Base-by-base conservation (phyloP, 495 filamentous ascomycete genomes). In the Endocarpon pusillum region DNA sequence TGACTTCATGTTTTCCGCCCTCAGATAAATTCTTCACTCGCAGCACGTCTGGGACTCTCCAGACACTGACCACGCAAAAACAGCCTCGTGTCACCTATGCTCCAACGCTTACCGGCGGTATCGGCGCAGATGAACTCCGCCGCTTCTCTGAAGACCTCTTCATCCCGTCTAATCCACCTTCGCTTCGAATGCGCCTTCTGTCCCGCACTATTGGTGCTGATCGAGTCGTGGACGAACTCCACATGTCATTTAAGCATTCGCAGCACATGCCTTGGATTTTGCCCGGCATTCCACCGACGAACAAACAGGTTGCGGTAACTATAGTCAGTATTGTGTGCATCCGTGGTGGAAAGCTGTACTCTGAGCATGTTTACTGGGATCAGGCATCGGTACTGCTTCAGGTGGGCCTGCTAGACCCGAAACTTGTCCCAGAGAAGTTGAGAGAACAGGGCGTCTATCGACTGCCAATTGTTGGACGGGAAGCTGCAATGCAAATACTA, bases 351-450 rank as follows among this genome's bases (percentile, higher is more conserved):
- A 70, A 71, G 32, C 58, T 93, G 3, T 83, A 73, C 46, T 73
- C 79, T 34, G 84, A 94, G 52, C 76, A 87, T 42, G 73, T 86
- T 12, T 77, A 79, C 41, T 94, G 83, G 83, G 85, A 92, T 46
- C 83, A 92, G 49, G 81, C 78, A 1, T 75, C 70, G 10, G 76
- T 87, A 2, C 54, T 94, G 0, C 64, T 76, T 12, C 84, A 92
- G 53, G 54, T 82, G 0, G 82, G 82, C 0, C 48, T 91, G 31
- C 47, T 93, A 24, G 70, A 82, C 62, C 75, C 46, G 42, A 58
- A 64, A 1, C 36, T 46, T 17, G 53, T 61, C 16, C 14, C 7
- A 17, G 19, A 31, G 28, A 17, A 31, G 28, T 31, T n/a, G 28
- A 5, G 12, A 17, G 28, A 31, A 17, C 55, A 64, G 22, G 69